These are phyloP conservation scores for Pichia terricola DNA, from an alignment of 1,139 yeast species.

Conservation along the genomic window DNA sequence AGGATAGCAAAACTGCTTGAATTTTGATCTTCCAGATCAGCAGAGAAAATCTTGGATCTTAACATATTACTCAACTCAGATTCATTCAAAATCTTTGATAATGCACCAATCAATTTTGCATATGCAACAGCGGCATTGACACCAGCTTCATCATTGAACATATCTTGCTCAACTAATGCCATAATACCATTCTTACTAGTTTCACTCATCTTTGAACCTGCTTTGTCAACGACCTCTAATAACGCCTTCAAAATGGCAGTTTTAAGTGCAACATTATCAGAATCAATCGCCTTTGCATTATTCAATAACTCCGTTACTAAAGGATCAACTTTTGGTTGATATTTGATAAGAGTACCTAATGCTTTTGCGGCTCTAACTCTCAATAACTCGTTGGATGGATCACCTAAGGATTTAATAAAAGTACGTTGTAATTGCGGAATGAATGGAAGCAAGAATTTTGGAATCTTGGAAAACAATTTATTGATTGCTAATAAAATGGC, in stretches of 20 bases:
- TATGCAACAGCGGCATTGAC: slow-evolving; percentile 58
- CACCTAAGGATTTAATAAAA: slow-evolving; percentile 84
- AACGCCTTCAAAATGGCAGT: slow-evolving; percentile 81
- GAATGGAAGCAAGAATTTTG: slow-evolving; percentile 88
- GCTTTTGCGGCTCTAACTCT: slow-evolving; percentile 88
- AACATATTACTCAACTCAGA: slow-evolving; percentile 61
- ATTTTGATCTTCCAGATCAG: slow-evolving; percentile 28
- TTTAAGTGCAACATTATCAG: slow-evolving; percentile 55
- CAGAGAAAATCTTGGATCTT: slow-evolving; percentile 47
- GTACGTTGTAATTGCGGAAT: slow-evolving; percentile 97
- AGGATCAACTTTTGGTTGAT: slow-evolving; percentile 93
- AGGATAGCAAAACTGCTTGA: slow-evolving; percentile 56
- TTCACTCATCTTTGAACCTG: slow-evolving; percentile 72
- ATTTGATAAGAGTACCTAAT: slow-evolving; percentile 73
- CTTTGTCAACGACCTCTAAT: slow-evolving; percentile 71
- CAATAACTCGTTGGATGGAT: slow-evolving; percentile 59
- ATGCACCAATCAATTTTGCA: slow-evolving; percentile 70
- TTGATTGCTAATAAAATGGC: slow-evolving; percentile 83
- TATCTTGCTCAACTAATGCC: slow-evolving; percentile 69
- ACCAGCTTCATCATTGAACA: slow-evolving; percentile 28
- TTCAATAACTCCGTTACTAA: slow-evolving; percentile 72
- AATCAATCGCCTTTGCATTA: slow-evolving; percentile 50
- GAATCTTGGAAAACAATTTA: slow-evolving; percentile 69
- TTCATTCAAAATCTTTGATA: slow-evolving; percentile 54
- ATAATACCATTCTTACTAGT: slow-evolving; percentile 60